Conservation (phyloP, 345 rosid genomes). For the Gossypium herbaceum region DNA sequence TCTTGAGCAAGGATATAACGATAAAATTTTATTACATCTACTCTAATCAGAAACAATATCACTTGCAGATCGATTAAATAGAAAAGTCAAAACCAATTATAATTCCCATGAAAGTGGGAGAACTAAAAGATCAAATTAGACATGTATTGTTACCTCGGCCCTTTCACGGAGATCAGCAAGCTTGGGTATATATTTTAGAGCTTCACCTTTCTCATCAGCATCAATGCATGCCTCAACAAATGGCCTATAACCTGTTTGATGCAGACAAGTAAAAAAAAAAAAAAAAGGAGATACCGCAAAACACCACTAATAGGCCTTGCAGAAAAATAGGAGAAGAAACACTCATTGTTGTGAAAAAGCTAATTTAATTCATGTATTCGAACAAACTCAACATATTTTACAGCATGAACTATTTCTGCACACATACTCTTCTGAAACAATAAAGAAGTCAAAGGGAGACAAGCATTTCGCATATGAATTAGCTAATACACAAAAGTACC, state of each 20-base stretch:
- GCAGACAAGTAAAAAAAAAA: background rate
- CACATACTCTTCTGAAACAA: background rate
- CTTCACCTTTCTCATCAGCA: slow-evolving; percentile 87
- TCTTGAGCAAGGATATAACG: slow-evolving; percentile 1
- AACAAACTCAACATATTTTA: background rate
- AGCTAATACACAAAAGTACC: background rate
- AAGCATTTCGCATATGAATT: background rate
- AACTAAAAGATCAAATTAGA: background rate
- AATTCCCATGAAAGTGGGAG: background rate
- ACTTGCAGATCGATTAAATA: background rate
- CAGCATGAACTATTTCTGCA: background rate
- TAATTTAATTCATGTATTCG: background rate
- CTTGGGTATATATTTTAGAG: slow-evolving; percentile 88
- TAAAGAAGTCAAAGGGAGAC: background rate
- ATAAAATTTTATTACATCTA: background rate
- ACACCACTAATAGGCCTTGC: too few relatives aligned
- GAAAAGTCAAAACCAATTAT: background rate
- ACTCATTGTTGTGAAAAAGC: too few relatives aligned
- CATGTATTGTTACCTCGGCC: slow-evolving; percentile 61
- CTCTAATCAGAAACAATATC: background rate
- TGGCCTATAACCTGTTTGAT: slow-evolving; percentile 73
- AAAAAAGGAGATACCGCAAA: background rate
- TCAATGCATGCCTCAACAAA: slow-evolving; percentile 95
- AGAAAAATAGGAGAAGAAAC: too few relatives aligned
- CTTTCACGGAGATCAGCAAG: slow-evolving; percentile 82